Evolutionary conservation across 306 rosid genomes (phyloP).

Genomic region (Glycine latifolia): DNA sequence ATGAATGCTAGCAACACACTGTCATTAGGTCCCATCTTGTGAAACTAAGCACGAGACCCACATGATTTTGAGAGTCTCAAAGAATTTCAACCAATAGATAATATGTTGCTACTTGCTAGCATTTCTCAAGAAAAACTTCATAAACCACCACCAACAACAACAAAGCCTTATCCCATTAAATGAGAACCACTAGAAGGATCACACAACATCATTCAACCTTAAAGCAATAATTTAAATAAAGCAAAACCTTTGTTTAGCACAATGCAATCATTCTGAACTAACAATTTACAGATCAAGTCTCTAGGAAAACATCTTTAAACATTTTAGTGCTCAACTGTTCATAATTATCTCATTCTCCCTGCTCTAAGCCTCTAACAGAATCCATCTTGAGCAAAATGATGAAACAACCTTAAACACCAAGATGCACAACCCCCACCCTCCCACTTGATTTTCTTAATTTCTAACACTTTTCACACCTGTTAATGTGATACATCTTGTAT

Average conservation of each 20-base stretch:
- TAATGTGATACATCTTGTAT: neutral
- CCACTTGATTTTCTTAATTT: slow-evolving; percentile 13
- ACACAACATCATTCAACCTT: too few species aligned
- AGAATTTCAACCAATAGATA: neutral
- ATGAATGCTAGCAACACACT: neutral
- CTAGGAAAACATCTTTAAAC: neutral
- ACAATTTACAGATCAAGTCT: neutral
- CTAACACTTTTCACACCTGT: neutral
- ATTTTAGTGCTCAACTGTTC: neutral
- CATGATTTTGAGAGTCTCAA: neutral
- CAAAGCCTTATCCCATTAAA: too few species aligned
- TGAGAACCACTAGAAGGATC: too few species aligned
- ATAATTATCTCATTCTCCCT: neutral
- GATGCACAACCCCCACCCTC: neutral
- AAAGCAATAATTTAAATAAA: slow-evolving; percentile 2
- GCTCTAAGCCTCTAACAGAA: neutral
- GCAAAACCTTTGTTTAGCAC: neutral
- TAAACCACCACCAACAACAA: too few species aligned
- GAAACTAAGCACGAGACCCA: neutral
- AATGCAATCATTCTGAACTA: slow-evolving; percentile 7
- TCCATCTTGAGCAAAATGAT: slow-evolving; percentile 34
- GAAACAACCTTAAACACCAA: slow-evolving; percentile 27
- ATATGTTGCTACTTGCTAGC: neutral
- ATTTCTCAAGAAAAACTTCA: neutral
- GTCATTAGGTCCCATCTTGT: neutral